Percentiles rank a stretch among this genome's conserved stretches.
Evolutionary conservation across 129 eudicot species (phyloP).

Genomic region (Oenanthe sinensis): DNA sequence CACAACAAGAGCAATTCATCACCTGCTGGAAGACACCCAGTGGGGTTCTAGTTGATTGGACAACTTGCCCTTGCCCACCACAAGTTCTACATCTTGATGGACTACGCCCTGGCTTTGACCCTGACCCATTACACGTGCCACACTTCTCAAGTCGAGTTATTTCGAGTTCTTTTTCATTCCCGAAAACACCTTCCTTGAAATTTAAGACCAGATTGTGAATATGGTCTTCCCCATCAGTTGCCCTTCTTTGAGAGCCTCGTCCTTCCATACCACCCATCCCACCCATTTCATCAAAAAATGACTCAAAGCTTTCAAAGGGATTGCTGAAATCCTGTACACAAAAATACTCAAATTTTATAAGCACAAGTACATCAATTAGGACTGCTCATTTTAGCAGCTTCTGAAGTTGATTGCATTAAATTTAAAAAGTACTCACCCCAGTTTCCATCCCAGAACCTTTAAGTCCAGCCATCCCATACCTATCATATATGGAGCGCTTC

Average conservation of each 20-base stretch:
- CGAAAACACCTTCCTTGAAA: constrained; percentile 90
- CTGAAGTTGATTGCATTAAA: background rate
- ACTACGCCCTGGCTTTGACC: constrained; percentile 75
- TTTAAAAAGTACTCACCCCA: constrained; percentile 53
- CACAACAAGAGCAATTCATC: constrained; percentile 73
- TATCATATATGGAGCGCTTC: constrained; percentile 91
- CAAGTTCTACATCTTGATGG: constrained; percentile 66
- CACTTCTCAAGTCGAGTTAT: constrained; percentile 72
- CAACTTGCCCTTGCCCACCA: constrained; percentile 87
- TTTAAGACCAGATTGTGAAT: constrained; percentile 59
- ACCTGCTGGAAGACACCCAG: constrained; percentile 88
- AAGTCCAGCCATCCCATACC: constrained; percentile 93
- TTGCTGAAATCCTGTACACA: constrained; percentile 74
- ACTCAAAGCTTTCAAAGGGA: constrained; percentile 81
- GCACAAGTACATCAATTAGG: background rate
- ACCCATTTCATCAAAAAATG: constrained; percentile 77
- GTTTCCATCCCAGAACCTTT: constrained; percentile 78
- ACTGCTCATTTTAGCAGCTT: background rate
- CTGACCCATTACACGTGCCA: constrained; percentile 75
- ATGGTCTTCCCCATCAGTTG: constrained; percentile 86
- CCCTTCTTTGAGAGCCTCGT: constrained; percentile 50
- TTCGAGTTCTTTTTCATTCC: constrained; percentile 84
- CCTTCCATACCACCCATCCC: constrained; percentile 95
- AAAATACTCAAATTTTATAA: background rate
- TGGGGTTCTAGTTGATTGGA: constrained; percentile 74